Base-by-base conservation (phyloP, 139 green algal species). In the Tetradesmus obliquus region DNA sequence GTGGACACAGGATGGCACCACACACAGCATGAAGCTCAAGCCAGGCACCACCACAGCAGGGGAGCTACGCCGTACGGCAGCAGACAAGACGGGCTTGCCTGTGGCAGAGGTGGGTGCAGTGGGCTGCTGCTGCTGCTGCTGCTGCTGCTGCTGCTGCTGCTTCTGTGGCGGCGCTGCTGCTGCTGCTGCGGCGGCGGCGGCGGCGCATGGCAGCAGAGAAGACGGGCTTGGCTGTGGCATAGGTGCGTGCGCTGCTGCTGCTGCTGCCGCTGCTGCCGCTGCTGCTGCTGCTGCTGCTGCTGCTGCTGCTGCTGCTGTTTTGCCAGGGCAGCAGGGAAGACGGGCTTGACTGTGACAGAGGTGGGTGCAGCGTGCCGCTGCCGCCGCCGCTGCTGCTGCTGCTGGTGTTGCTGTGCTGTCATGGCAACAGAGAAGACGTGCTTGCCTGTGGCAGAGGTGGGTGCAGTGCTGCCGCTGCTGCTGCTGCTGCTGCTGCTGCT, bases 161-260 rank as follows among this genome's bases (percentile, higher is more conserved):
- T 83, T 15, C 76, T 83, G 32, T 45, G 32, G 76, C 76, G 24
- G 32, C 76, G 76, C 76, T 83, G 76, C 76, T 83, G 32, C 76
- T 83, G 76, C 76, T 13, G 76, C 76, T 83, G 12, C 12, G 15
- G 7, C 17, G 69, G 69, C 19, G 69, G 69, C 19, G 69, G 17
- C 19, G 69, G 32, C 32, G 32, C 32, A 45, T 45, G 32, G 32
- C 32, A 45, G 32, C 32, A 45, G 32, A 45, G 32, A 45, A 45
- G 32, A 45, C 32, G 32, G 32, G 32, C 32, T 45, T 45, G 32
- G 0, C 32, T 45, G 32, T 45, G 32, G 32, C 32, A 45, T 0
- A 45, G 32, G 32, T 45, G 32, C 32, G 32, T 45, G 32, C 32
- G 17, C 19, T 79, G 69, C 19, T 17, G 69, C 19, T 17, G 15